Evolutionary conservation across 192 early-diverging fungal species (phyloP).

Genomic region (Mycoemilia scoparia): DNA sequence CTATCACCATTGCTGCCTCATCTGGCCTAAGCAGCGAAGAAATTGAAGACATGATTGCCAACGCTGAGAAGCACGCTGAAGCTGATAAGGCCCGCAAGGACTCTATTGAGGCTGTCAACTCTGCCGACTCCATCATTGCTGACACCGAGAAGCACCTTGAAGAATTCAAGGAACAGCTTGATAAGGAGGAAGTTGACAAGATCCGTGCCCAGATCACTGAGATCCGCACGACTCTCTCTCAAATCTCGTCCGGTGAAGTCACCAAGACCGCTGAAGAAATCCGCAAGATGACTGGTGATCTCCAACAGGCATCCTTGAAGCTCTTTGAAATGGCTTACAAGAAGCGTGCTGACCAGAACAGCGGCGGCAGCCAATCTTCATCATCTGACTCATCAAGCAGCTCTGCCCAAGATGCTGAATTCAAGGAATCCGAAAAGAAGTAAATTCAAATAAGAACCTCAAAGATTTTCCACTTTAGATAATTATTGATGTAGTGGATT

Average conservation of each 20-base stretch:
- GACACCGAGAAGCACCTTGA: slow-evolving; percentile 90
- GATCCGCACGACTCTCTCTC: slow-evolving; percentile 57
- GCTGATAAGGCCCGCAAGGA: slow-evolving; percentile 82
- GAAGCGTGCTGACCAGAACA: slow-evolving; percentile 36
- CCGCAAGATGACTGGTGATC: slow-evolving; percentile 63
- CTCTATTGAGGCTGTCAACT: slow-evolving; percentile 86
- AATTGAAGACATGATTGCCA: slow-evolving; percentile 91
- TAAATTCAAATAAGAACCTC: too few species aligned
- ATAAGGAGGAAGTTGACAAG: slow-evolving; percentile 68
- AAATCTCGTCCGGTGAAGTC: slow-evolving; percentile 46
- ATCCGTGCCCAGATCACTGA: slow-evolving; percentile 67
- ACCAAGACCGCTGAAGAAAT: slow-evolving; percentile 63
- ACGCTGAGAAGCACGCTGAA: slow-evolving; percentile 85
- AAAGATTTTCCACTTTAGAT: too few species aligned
- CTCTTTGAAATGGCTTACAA: slow-evolving; percentile 98
- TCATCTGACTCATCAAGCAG: slow-evolving; percentile 8
- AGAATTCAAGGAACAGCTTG: slow-evolving; percentile 94
- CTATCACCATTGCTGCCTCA: slow-evolving; percentile 88
- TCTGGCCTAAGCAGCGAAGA: slow-evolving; percentile 84
- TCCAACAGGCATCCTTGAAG: slow-evolving; percentile 83
- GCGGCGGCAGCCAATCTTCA: slow-evolving; percentile 2
- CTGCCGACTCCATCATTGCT: slow-evolving; percentile 74
- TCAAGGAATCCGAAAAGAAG: slow-evolving; percentile 55
- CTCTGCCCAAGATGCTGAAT: slow-evolving; percentile 46
- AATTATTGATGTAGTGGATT: too few species aligned